These are phyloP conservation scores for Hippophae tibetana DNA, from an alignment of 306 rosid genomes.

Conservation along the genomic window DNA sequence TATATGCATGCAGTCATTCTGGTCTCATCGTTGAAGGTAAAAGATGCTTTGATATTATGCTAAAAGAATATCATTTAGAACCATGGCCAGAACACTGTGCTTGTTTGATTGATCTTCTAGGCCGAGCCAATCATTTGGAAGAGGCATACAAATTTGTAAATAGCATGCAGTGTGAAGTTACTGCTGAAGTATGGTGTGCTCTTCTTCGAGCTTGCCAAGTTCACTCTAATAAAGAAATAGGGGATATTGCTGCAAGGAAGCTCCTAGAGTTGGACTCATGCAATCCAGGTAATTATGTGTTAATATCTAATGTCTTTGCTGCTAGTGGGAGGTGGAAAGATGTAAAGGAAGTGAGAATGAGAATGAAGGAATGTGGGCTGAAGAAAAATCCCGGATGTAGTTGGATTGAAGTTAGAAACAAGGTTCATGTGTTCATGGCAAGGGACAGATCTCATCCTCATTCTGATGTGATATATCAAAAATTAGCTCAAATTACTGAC, in stretches of 20 bases:
- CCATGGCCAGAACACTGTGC: conserved; percentile 81
- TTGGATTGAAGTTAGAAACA: conserved; percentile 60
- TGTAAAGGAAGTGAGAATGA: conserved; percentile 53
- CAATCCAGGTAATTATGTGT: conserved; percentile 61
- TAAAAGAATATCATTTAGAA: conserved; percentile 38
- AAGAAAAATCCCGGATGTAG: conserved; percentile 75
- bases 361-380: conserved; percentile 58
- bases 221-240: conserved; percentile 56
- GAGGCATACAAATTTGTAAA: conserved; percentile 55
- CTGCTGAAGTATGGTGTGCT: conserved; percentile 74
- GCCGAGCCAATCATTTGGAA: conserved; percentile 57
- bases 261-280: conserved; percentile 42
- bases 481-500: conserved; percentile 39
- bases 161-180: conserved; percentile 38
- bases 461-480: conserved; percentile 33
- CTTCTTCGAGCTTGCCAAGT: conserved; percentile 63
- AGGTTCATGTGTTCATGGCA: conserved; percentile 49
- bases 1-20: conserved; percentile 76
- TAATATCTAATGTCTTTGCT: conserved; percentile 59
- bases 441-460: conserved; percentile 65
- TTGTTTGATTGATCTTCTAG: conserved; percentile 65
- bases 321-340: conserved; percentile 56
- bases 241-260: conserved; percentile 51
- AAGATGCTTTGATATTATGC: conserved; percentile 39
- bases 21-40: conserved; percentile 59